These are phyloP conservation scores for Berberis vulgaris DNA, from an alignment of 164 flowering plant genomes.

Conservation along the genomic window DNA sequence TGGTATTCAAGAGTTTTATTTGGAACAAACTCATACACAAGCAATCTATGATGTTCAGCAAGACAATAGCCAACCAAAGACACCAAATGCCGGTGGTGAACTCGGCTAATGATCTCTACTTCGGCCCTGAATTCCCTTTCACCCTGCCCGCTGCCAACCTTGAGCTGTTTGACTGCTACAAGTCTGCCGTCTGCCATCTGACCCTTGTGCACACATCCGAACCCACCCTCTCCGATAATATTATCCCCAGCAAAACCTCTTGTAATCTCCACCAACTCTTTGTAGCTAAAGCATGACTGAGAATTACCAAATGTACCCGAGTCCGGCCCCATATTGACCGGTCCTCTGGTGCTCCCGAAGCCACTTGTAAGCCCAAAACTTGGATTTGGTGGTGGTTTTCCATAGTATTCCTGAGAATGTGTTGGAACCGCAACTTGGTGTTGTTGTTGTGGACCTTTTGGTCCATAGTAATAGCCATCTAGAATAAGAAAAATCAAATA, in stretches of 20 bases:
- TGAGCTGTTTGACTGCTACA: slow-evolving; percentile 60
- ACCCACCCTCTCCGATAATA: slow-evolving; percentile 55
- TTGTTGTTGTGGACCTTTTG: not conserved
- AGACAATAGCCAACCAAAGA: slow-evolving; percentile 60
- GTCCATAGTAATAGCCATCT: slow-evolving; percentile 27
- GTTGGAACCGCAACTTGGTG: slow-evolving; percentile 15
- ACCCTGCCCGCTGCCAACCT: slow-evolving; percentile 57
- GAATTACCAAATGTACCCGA: slow-evolving; percentile 19
- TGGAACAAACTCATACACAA: slow-evolving; percentile 55
- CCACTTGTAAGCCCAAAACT: slow-evolving; percentile 4
- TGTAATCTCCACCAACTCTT: slow-evolving; percentile 47
- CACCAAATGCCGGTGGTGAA: slow-evolving; percentile 67
- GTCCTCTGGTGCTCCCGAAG: slow-evolving; percentile 26
- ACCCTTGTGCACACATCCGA: slow-evolving; percentile 57
- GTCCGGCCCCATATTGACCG: slow-evolving; percentile 15
- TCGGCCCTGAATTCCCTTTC: slow-evolving; percentile 61
- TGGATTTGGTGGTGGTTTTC: slow-evolving; percentile 9
- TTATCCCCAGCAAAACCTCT: slow-evolving; percentile 38
- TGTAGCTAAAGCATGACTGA: slow-evolving; percentile 33
- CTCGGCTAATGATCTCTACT: slow-evolving; percentile 61
- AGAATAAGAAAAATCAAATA: slow-evolving; percentile 7
- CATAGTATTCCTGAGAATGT: slow-evolving; percentile 10
- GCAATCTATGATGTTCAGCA: slow-evolving; percentile 42
- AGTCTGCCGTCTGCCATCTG: slow-evolving; percentile 34
- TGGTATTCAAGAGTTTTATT: slow-evolving; percentile 53